phyloP scores from a whole-genome alignment of 1,284 basidiomycete genomes.

The Leccinum fuscescens region DNA sequence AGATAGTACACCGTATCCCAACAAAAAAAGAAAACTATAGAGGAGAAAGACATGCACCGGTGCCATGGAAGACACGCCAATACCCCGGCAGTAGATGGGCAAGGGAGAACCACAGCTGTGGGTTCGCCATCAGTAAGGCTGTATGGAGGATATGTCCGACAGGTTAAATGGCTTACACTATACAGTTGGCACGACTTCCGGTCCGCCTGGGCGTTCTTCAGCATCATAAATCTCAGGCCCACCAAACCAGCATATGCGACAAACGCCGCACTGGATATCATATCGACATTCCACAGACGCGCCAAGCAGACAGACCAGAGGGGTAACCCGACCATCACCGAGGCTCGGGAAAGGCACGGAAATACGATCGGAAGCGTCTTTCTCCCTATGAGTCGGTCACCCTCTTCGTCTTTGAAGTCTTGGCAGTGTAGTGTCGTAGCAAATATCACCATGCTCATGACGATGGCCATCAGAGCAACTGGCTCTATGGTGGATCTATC shows the following conservation, averaged over 20 bases:
- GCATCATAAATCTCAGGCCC: constrained; percentile 29
- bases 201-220: constrained; percentile 28
- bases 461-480: constrained; percentile 26
- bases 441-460: constrained; percentile 27
- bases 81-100: constrained; percentile 34
- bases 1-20: constrained; percentile 9
- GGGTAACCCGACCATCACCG: constrained; percentile 30
- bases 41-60: constrained; percentile 9
- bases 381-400: constrained; percentile 36
- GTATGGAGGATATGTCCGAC: background rate
- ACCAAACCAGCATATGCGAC: constrained; percentile 32
- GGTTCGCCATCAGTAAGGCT: background rate
- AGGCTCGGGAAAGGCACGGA: constrained; percentile 30
- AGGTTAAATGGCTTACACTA: constrained; percentile 24
- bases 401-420: constrained; percentile 41
- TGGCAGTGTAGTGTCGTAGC: constrained; percentile 41
- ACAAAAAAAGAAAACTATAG: constrained; percentile 1
- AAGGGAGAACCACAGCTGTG: constrained; percentile 33
- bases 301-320: constrained; percentile 33
- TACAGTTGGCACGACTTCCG: constrained; percentile 34
- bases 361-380: constrained; percentile 38
- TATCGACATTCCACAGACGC: constrained; percentile 27
- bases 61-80: constrained; percentile 29
- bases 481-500: constrained; percentile 27
- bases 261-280: constrained; percentile 28